phyloP scores from a whole-genome alignment of 2,329 filamentous ascomycete species.

The Fusarium pseudocircinatum region DNA sequence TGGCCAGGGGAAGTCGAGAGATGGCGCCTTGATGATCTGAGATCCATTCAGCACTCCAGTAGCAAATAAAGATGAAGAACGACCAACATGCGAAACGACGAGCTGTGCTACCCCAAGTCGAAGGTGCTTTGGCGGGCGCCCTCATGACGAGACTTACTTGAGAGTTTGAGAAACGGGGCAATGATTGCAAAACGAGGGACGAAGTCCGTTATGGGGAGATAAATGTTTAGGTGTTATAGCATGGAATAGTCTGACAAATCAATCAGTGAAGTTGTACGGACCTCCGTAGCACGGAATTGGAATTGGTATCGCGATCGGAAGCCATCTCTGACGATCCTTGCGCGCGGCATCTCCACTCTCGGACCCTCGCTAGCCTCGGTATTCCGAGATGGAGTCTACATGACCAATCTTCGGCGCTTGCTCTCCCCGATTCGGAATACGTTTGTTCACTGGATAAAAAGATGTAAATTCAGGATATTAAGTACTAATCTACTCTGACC shows the following conservation, averaged over 20 bases:
- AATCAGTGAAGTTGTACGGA: background rate
- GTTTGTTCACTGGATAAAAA: background rate
- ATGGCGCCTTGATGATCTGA: constrained; percentile 20
- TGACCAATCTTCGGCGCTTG: background rate
- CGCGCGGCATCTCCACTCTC: constrained; percentile 5
- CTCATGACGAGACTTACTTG: constrained; percentile 6
- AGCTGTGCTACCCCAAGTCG: constrained; percentile 7
- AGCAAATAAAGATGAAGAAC: constrained; percentile 27
- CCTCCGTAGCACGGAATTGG: background rate
- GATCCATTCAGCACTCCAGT: constrained; percentile 33
- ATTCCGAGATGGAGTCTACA: background rate
- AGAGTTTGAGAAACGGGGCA: background rate
- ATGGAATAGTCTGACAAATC: background rate
- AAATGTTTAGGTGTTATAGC: background rate
- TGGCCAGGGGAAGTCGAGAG: background rate
- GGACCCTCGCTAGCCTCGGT: constrained; percentile 4
- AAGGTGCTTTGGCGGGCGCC: background rate
- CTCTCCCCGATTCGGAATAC: background rate
- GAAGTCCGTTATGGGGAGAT: background rate
- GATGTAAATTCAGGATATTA: background rate
- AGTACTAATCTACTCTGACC: background rate
- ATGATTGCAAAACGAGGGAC: background rate
- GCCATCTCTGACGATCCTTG: background rate
- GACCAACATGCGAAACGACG: constrained; percentile 36
- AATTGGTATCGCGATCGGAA: background rate